Conservation (phyloP, 805 yeast species). For the Yamadazyma takamatsuzukensis region DNA sequence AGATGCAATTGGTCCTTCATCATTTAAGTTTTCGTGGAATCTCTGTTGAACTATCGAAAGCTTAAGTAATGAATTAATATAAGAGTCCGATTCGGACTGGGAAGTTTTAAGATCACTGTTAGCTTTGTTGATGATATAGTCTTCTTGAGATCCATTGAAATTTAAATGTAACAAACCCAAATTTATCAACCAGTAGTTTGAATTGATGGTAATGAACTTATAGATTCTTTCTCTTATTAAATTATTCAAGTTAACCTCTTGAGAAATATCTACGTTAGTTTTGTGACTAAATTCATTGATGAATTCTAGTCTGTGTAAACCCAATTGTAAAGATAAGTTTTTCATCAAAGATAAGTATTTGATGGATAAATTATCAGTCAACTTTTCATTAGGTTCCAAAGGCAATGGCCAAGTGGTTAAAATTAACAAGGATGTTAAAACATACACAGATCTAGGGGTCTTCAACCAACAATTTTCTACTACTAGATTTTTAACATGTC, state of each 20-base stretch:
- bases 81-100: constrained; percentile 14
- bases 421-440: constrained; percentile 35
- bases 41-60: constrained; percentile 37
- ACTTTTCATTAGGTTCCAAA: constrained; percentile 18
- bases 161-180: constrained; percentile 34
- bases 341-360: constrained; percentile 38
- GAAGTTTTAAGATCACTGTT: constrained; percentile 19
- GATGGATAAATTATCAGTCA: constrained; percentile 28
- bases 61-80: constrained; percentile 23
- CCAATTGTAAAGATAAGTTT: constrained; percentile 38
- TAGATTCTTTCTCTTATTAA: constrained; percentile 38
- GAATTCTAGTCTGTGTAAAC: constrained; percentile 39
- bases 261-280: constrained; percentile 21
- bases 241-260: constrained; percentile 28
- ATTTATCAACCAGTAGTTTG: constrained; percentile 40
- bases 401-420: constrained; percentile 46
- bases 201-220: constrained; percentile 39
- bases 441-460: constrained; percentile 43
- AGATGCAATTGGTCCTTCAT: constrained; percentile 16
- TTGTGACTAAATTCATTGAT: constrained; percentile 40
- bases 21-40: constrained; percentile 36
- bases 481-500: constrained; percentile 34
- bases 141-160: constrained; percentile 29
- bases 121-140: constrained; percentile 35
- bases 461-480: constrained; percentile 41